Evolutionary conservation across 2,329 filamentous ascomycete genomes (phyloP).

Genomic region (Ceratocystiopsis minuta): DNA sequence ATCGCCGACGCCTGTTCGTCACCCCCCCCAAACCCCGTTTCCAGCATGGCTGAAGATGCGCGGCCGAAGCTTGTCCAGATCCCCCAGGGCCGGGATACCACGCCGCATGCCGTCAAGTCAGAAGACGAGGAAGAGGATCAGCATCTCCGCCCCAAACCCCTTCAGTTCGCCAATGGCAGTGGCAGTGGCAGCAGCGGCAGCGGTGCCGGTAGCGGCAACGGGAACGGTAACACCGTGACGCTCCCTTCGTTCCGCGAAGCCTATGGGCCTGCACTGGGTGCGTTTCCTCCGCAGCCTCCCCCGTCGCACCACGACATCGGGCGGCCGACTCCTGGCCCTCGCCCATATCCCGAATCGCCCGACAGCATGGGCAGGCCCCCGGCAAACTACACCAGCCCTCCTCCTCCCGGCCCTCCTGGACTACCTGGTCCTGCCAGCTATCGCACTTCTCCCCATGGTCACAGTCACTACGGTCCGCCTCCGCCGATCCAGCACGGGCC

Average conservation of each 20-base stretch:
- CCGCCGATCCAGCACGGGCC: slow-evolving; percentile 9
- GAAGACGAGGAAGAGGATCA: slow-evolving; percentile 8
- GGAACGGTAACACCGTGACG: slow-evolving; percentile 5
- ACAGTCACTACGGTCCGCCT: too few species aligned
- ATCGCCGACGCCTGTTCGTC: not conserved
- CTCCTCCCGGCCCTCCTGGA: slow-evolving; percentile 25
- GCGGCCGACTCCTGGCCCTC: not conserved
- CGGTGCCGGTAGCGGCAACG: not conserved
- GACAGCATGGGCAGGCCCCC: slow-evolving; percentile 3
- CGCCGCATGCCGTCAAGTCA: slow-evolving; percentile 1
- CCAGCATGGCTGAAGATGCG: slow-evolving; percentile 9
- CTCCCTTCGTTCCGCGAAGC: slow-evolving; percentile 9
- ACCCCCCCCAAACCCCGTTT: not conserved
- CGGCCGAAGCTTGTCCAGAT: slow-evolving; percentile 6
- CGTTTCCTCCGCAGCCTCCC: slow-evolving; percentile 1
- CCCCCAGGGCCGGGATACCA: slow-evolving; percentile 5
- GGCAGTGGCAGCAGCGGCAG: not conserved
- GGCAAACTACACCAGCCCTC: slow-evolving; percentile 13
- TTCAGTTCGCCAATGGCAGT: not conserved
- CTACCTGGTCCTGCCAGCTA: slow-evolving; percentile 24
- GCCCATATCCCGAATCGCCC: slow-evolving; percentile 2
- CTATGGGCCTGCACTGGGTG: slow-evolving; percentile 4
- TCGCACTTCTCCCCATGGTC: too few species aligned
- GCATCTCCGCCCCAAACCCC: slow-evolving; percentile 5
- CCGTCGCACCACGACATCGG: slow-evolving; percentile 2